Evolutionary conservation across 2,329 filamentous ascomycete species (phyloP).

Genomic region (Fusarium concolor): DNA sequence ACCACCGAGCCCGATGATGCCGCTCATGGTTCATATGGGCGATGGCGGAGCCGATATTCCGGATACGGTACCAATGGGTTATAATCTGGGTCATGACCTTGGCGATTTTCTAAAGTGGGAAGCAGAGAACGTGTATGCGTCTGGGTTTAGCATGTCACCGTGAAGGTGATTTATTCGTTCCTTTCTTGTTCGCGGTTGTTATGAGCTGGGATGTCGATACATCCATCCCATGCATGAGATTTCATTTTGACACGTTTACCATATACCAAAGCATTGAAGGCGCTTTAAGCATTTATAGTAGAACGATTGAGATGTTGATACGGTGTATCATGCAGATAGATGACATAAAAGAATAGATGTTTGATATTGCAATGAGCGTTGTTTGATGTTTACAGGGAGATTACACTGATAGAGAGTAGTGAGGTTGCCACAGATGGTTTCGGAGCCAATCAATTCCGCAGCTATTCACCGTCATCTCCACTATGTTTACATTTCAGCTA

Average conservation of each 20-base stretch:
- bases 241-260: conserved; percentile 8
- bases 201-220: conserved; percentile 7
- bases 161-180: conserved; percentile 8
- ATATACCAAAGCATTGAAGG: conserved; percentile 33
- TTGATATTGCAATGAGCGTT: neutral
- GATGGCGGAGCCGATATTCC: conserved; percentile 49
- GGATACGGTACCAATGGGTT: conserved; percentile 66
- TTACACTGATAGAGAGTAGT: neutral
- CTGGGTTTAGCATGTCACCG: conserved; percentile 42
- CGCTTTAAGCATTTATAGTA: conserved; percentile 29
- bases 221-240: conserved; percentile 18
- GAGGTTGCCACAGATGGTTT: neutral
- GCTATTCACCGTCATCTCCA: neutral
- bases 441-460: conserved; percentile 13
- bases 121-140: conserved; percentile 60
- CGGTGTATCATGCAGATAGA: conserved; percentile 31
- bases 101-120: conserved; percentile 71
- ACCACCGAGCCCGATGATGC: conserved; percentile 63
- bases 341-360: conserved; percentile 21
- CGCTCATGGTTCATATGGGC: conserved; percentile 56
- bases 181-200: conserved; percentile 12
- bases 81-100: conserved; percentile 69
- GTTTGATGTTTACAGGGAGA: neutral
- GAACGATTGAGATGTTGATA: conserved; percentile 21
- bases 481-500: conserved; percentile 23